Percentiles rank a stretch among this genome's conserved stretches.
These are phyloP conservation scores for Sindora glabra DNA, from an alignment of 306 rosid genomes.

Conservation along the genomic window DNA sequence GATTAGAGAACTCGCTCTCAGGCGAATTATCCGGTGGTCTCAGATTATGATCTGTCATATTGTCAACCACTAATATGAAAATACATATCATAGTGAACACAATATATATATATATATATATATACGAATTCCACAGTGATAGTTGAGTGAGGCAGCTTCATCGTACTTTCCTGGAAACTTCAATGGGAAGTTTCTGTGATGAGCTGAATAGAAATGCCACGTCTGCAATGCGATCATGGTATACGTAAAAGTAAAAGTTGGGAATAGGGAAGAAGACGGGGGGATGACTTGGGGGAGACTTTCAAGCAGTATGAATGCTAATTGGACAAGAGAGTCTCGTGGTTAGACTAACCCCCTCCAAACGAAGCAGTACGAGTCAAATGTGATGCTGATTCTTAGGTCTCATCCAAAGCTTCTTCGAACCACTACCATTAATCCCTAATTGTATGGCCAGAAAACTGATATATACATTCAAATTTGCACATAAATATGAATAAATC, in stretches of 20 bases:
- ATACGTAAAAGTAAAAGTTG: too few species aligned
- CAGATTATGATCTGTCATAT: conserved; percentile 45
- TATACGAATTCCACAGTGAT: background rate
- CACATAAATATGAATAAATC: too few species aligned
- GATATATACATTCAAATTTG: too few species aligned
- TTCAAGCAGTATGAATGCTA: conserved; percentile 26
- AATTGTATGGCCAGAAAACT: too few species aligned
- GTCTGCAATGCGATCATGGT: conserved; percentile 6
- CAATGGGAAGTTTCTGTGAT: conserved; percentile 51
- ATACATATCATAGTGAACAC: background rate
- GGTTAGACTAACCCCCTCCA: conserved; percentile 21
- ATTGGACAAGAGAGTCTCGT: too few species aligned
- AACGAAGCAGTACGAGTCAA: conserved; percentile 35
- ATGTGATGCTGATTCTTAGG: conserved; percentile 10
- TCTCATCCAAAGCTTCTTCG: conserved; percentile 7
- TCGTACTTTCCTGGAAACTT: conserved; percentile 46
- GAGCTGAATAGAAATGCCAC: conserved; percentile 18
- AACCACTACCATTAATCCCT: too few species aligned
- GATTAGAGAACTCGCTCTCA: conserved; percentile 22
- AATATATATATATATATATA: too few species aligned
- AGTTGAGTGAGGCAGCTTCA: conserved; percentile 36
- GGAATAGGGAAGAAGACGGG: too few species aligned
- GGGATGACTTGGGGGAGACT: conserved; percentile 54
- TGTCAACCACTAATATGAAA: background rate
- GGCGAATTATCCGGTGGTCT: conserved; percentile 16